phyloP scores from a whole-genome alignment of 768 basidiomycete genomes.

The Kwoniella europaea region DNA sequence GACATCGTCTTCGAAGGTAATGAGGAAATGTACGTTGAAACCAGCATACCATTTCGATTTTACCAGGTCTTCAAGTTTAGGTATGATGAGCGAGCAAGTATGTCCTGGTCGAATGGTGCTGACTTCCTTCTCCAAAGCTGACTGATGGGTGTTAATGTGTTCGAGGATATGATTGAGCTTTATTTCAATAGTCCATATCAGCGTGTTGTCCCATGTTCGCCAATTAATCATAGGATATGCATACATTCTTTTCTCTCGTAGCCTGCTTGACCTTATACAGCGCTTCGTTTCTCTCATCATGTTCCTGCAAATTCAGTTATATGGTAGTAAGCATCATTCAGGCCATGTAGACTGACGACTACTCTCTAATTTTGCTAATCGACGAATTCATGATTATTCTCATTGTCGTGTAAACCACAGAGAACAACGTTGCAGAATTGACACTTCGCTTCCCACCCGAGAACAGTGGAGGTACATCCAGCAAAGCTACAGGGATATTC shows the following conservation, averaged over 20 bases:
- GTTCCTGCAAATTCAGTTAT: background rate
- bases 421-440: background rate
- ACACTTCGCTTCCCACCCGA: constrained; percentile 2
- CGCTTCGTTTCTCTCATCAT: background rate
- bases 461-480: background rate
- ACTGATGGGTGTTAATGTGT: background rate
- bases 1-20: constrained; percentile 19
- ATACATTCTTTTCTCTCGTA: background rate
- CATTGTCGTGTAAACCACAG: constrained; percentile 1
- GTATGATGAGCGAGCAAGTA: background rate
- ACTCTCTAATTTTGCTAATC: background rate
- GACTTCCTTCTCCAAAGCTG: background rate
- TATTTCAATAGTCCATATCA: background rate
- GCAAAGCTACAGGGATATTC: background rate
- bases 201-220: background rate
- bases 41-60: background rate
- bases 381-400: background rate
- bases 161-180: background rate
- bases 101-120: constrained; percentile 8
- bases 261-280: background rate
- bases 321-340: background rate
- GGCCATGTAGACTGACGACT: background rate
- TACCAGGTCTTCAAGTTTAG: background rate
- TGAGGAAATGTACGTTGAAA: constrained; percentile 11
- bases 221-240: background rate